phyloP scores from a whole-genome alignment of 2,329 filamentous ascomycete species.

The Ophiostoma ulmi region DNA sequence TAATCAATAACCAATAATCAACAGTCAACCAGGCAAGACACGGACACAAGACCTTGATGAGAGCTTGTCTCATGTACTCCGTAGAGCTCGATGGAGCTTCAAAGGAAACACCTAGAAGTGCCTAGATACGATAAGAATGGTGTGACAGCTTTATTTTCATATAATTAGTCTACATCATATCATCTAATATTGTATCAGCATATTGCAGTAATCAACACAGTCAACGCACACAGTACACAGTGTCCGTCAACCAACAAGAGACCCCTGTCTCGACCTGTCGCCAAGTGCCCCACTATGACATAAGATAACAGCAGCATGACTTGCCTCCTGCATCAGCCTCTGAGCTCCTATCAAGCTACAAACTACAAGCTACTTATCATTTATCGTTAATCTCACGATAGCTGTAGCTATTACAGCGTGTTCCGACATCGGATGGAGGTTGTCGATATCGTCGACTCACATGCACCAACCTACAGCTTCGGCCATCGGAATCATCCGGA shows the following conservation, averaged over 20 bases:
- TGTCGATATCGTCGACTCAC: not conserved
- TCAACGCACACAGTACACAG: not conserved
- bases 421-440: slow-evolving; percentile 6
- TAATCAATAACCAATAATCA: no score
- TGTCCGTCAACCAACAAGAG: not conserved
- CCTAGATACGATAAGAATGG: not conserved
- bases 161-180: not conserved
- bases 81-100: not conserved
- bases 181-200: not conserved
- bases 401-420: not conserved
- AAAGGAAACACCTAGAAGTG: not conserved
- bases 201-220: not conserved
- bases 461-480: not conserved
- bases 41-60: not conserved
- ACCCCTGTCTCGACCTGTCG: slow-evolving; percentile 1
- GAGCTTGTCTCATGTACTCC: not conserved
- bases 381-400: not conserved
- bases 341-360: not conserved
- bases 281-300: slow-evolving; percentile 1
- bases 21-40: not conserved
- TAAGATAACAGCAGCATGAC: not conserved
- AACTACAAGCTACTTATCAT: not conserved
- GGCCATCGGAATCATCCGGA: not conserved
- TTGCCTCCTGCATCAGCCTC: not conserved
- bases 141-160: not conserved